These are phyloP conservation scores for Metschnikowia colocasiae DNA, from an alignment of 805 yeast genomes.

Conservation along the genomic window DNA sequence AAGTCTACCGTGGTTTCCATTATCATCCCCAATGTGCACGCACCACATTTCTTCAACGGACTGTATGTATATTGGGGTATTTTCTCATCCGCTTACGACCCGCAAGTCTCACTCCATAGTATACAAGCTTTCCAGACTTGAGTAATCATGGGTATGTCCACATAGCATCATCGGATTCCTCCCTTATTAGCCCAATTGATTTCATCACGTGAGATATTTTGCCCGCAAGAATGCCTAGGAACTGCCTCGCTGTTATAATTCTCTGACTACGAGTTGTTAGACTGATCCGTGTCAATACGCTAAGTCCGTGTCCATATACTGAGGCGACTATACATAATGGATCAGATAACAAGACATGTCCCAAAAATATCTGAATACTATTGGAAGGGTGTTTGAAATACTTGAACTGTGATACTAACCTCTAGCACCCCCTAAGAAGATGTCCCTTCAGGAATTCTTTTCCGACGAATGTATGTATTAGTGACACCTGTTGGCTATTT, in stretches of 20 bases:
- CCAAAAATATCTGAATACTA: not conserved
- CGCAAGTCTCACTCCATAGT: not conserved
- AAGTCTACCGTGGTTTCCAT: not conserved
- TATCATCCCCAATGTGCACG: not conserved
- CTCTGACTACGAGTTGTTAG: not conserved
- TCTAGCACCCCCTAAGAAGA: slow-evolving; percentile 42
- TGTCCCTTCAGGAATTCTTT: slow-evolving; percentile 45
- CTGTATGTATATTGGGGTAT: slow-evolving; percentile 5
- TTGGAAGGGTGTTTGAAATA: not conserved
- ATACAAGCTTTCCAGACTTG: slow-evolving; percentile 1
- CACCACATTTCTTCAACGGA: not conserved
- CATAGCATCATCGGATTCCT: not conserved
- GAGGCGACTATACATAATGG: not conserved
- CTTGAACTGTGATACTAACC: slow-evolving; percentile 11
- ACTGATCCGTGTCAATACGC: not conserved
- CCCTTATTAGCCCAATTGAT: not conserved
- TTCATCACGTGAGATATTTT: not conserved
- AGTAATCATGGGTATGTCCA: slow-evolving; percentile 5
- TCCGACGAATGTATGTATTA: slow-evolving; percentile 41
- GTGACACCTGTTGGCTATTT: not conserved
- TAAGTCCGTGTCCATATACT: not conserved
- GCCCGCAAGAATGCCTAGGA: not conserved
- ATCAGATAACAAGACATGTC: not conserved
- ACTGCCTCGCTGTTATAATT: too few relatives aligned
- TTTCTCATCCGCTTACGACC: slow-evolving; percentile 2